Evolutionary conservation across 2,329 filamentous ascomycete species (phyloP), one percentile per base, ranked within the genome.

Genomic region (Colletotrichum liriopes): DNA sequence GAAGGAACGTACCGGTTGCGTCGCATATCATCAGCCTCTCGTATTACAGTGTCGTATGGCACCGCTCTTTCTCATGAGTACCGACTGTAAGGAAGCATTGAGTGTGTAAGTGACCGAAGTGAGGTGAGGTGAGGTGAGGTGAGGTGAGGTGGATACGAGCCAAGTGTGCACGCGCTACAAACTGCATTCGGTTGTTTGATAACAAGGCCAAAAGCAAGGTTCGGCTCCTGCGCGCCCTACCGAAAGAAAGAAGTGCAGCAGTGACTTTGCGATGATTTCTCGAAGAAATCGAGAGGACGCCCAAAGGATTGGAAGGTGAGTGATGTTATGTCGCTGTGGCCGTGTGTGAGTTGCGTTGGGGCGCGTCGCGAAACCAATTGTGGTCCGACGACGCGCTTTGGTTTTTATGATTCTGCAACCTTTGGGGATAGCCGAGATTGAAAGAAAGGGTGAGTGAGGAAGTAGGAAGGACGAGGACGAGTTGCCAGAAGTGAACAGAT

Each of bases 381-480:
- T 8, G 29, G 23, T 18, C n/a, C 6, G 16, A 52, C 6, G 16
- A 52, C 49, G 14, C 49, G 26, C 49, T 49, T 49, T 26, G n/a
- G n/a, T n/a, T 49, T 29, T 51, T 26, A 4, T 16, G 8, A 3
- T 32, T 8, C 1, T 7, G 26, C 14, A 3, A 32, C 8, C 8
- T n/a, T 16, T 20, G 9, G 29, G 2, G 7, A n/a, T 2, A 18
- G 16, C 41, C 12, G 14, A 18, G 41, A 18, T 18, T 14, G 11
- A 20, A 20, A 16, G 18, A 2, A 54, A 35, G 35, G 9, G 14
- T 29, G 14, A 20, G 43, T 1, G 12, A 45, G 4, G 43, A 2
- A 2, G 12, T 32, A 32, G 1, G 11, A 3, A 2, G 39, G 3
- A 1, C n/a, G 7, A 29, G 2, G 2, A 32, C 5, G 5, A 5